Conservation (phyloP, 129 eudicot genomes). For the Helianthus annuus region DNA sequence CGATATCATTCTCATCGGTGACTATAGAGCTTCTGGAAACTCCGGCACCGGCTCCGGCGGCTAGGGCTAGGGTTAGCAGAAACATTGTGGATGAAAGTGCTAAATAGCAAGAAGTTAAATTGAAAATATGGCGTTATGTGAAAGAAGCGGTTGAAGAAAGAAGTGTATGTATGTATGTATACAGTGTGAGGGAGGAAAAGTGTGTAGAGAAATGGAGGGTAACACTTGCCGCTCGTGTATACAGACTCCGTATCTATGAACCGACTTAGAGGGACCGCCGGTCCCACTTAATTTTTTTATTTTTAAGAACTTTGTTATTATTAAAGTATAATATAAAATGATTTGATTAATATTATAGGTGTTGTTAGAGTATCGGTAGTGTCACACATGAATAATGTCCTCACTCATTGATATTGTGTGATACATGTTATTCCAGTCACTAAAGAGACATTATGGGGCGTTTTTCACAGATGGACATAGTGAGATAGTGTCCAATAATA, state of each 20-base stretch:
- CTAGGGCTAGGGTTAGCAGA: conserved; percentile 40
- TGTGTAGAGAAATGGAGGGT: conserved; percentile 1
- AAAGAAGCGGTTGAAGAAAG: not conserved
- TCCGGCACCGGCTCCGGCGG: conserved; percentile 35
- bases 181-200: too few relatives aligned
- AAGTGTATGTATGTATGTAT: not conserved
- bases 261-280: not conserved
- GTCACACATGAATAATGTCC: too few relatives aligned
- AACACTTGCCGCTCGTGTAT: not conserved
- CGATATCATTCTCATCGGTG: conserved; percentile 52
- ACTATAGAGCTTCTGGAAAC: conserved; percentile 36
- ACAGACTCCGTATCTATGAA: not conserved
- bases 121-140: not conserved
- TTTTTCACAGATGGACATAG: too few relatives aligned
- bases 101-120: too few relatives aligned
- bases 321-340: too few relatives aligned
- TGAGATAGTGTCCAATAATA: too few relatives aligned
- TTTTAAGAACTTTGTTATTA: not conserved
- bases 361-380: too few relatives aligned
- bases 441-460: too few relatives aligned
- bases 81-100: conserved; percentile 2
- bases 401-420: too few relatives aligned
- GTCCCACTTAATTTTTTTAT: not conserved
- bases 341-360: too few relatives aligned
- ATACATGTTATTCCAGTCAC: too few relatives aligned